These are phyloP conservation scores for Fusarium compactum DNA, from an alignment of 2,329 filamentous ascomycete species.

Conservation along the genomic window DNA sequence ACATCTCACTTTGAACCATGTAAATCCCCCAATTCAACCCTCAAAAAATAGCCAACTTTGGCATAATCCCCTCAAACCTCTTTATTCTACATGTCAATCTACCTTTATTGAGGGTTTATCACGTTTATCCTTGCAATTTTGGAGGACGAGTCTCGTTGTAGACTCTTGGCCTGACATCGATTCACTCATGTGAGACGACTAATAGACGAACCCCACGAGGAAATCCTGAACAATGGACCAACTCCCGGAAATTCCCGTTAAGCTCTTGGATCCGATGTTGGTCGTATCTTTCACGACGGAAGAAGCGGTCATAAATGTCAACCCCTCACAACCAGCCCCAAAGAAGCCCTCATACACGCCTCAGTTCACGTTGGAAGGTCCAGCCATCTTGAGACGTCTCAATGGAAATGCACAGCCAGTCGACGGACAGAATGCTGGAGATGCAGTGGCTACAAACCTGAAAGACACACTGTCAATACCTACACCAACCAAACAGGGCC, in stretches of 20 bases:
- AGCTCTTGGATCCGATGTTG: neutral
- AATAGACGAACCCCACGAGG: conserved; percentile 1
- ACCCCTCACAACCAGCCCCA: neutral
- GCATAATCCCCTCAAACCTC: neutral
- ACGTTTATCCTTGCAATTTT: neutral
- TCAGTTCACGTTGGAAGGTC: conserved; percentile 48
- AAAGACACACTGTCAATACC: conserved; percentile 34
- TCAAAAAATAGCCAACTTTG: conserved; percentile 12
- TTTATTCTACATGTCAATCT: neutral
- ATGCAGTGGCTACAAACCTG: neutral
- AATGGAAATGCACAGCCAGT: conserved; percentile 16
- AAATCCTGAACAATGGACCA: conserved; percentile 14
- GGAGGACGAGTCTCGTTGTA: neutral
- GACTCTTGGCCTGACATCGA: neutral
- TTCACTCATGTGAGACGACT: conserved; percentile 15
- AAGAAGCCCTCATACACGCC: conserved; percentile 45
- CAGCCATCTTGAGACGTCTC: conserved; percentile 48
- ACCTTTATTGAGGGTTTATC: neutral
- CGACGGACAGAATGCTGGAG: neutral
- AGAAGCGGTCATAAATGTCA: neutral
- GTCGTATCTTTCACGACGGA: neutral
- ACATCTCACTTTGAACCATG: conserved; percentile 31
- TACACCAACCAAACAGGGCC: conserved; percentile 9
- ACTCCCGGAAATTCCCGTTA: neutral
- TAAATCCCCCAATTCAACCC: conserved; percentile 18